phyloP scores from a whole-genome alignment of 169 alveolate genomes.

The Toxoplasma gondii region DNA sequence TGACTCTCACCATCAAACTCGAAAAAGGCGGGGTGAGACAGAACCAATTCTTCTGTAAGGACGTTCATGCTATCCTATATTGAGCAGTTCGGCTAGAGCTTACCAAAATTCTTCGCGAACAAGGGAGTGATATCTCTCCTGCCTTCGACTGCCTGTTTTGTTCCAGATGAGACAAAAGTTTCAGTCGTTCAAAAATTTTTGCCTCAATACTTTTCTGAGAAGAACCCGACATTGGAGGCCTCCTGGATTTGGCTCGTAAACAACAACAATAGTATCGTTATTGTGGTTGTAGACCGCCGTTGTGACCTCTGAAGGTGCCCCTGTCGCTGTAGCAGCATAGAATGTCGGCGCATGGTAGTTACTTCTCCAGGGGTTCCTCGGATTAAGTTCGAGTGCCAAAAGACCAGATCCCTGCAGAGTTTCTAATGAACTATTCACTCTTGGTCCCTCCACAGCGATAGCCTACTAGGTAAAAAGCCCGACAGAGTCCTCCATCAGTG shows the following conservation, averaged over 20 bases:
- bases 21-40: constrained; percentile 67
- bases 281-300: constrained; percentile 55
- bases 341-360: neutral
- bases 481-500: constrained; percentile 66
- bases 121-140: constrained; percentile 53
- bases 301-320: constrained; percentile 53
- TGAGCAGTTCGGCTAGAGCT: neutral
- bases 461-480: constrained; percentile 61
- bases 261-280: constrained; percentile 64
- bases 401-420: constrained; percentile 1
- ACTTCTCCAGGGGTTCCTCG: constrained; percentile 65
- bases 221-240: constrained; percentile 61
- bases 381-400: constrained; percentile 54
- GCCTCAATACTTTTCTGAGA: neutral
- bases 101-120: constrained; percentile 48
- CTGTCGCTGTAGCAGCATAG: neutral
- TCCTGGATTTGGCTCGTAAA: constrained; percentile 66
- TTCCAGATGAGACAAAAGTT: neutral
- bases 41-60: constrained; percentile 47
- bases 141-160: constrained; percentile 37
- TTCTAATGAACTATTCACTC: too few relatives aligned
- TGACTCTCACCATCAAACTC: constrained; percentile 59
- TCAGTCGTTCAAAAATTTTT: neutral
- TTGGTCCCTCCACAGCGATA: neutral
- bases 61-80: too few relatives aligned